Conservation (phyloP, 2,329 filamentous ascomycete genomes). For the Dactylellina parvicollis region DNA sequence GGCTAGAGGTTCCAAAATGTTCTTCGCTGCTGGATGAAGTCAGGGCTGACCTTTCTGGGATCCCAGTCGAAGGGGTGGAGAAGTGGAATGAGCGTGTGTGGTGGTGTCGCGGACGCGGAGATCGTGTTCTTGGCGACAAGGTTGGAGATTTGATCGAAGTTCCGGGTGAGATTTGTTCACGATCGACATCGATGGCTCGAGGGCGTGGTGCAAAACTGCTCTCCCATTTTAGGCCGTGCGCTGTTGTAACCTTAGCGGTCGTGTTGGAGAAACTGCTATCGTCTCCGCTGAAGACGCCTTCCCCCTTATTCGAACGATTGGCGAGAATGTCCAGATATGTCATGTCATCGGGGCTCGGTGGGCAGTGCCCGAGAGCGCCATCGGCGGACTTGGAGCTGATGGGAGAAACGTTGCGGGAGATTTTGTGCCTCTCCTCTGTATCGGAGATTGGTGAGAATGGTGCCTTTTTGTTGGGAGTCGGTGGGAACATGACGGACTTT, state of each 20-base stretch:
- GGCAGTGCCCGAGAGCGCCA: constrained; percentile 46
- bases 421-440: constrained; percentile 35
- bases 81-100: constrained; percentile 50
- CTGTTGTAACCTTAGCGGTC: constrained; percentile 51
- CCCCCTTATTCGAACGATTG: constrained; percentile 46
- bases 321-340: constrained; percentile 52
- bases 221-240: constrained; percentile 42
- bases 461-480: constrained; percentile 36
- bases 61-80: constrained; percentile 17
- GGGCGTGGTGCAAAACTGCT: constrained; percentile 25
- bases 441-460: constrained; percentile 38
- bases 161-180: constrained; percentile 51
- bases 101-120: constrained; percentile 42
- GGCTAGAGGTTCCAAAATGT: constrained; percentile 57
- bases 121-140: constrained; percentile 47
- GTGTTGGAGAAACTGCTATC: constrained; percentile 55
- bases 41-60: constrained; percentile 37
- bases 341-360: constrained; percentile 56
- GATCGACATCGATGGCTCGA: constrained; percentile 54
- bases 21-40: constrained; percentile 58
- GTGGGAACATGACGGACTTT: constrained; percentile 40
- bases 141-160: constrained; percentile 51
- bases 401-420: constrained; percentile 35
- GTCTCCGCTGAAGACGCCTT: constrained; percentile 52
- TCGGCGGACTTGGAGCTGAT: constrained; percentile 54